Percentiles rank a stretch among this genome's conserved stretches.
These are phyloP conservation scores for Aspergillus nanangensis DNA, from an alignment of 495 filamentous ascomycete species.

Conservation along the genomic window DNA sequence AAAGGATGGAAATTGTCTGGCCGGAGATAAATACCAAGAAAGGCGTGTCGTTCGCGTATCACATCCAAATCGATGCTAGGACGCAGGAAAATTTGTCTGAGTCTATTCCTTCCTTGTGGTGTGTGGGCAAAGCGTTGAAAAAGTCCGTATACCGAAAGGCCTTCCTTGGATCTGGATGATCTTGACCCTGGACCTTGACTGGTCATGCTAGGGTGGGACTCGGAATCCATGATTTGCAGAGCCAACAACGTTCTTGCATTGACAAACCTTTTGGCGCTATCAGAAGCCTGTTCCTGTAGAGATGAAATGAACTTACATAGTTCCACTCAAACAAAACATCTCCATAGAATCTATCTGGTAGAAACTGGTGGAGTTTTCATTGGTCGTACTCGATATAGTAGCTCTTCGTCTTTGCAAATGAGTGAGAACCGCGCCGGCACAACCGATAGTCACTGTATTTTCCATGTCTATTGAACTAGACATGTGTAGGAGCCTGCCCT, in stretches of 20 bases:
- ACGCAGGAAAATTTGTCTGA: constrained; percentile 81
- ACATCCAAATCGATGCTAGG: constrained; percentile 64
- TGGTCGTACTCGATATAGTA: constrained; percentile 52
- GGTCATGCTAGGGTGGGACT: constrained; percentile 80
- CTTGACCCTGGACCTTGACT: constrained; percentile 70
- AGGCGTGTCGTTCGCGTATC: constrained; percentile 71
- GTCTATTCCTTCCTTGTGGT: constrained; percentile 69
- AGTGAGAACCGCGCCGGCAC: constrained; percentile 77
- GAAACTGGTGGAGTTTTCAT: constrained; percentile 38
- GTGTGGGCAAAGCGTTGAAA: constrained; percentile 76
- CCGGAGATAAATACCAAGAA: constrained; percentile 63
- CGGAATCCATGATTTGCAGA: constrained; percentile 80
- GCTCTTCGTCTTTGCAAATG: constrained; percentile 71
- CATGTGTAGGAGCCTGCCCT: constrained; percentile 67
- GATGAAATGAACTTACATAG: constrained; percentile 52
- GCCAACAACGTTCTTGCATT: constrained; percentile 75
- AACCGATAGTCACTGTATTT: constrained; percentile 70
- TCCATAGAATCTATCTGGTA: constrained; percentile 63
- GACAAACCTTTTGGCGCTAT: constrained; percentile 55
- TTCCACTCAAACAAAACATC: constrained; percentile 72
- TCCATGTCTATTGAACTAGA: constrained; percentile 74
- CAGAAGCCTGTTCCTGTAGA: background rate
- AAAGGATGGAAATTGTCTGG: constrained; percentile 61
- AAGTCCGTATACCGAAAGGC: constrained; percentile 82
- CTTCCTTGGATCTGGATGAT: constrained; percentile 74